Evolutionary conservation across 345 rosid genomes (phyloP).

Genomic region (Pelargonium nanum): DNA sequence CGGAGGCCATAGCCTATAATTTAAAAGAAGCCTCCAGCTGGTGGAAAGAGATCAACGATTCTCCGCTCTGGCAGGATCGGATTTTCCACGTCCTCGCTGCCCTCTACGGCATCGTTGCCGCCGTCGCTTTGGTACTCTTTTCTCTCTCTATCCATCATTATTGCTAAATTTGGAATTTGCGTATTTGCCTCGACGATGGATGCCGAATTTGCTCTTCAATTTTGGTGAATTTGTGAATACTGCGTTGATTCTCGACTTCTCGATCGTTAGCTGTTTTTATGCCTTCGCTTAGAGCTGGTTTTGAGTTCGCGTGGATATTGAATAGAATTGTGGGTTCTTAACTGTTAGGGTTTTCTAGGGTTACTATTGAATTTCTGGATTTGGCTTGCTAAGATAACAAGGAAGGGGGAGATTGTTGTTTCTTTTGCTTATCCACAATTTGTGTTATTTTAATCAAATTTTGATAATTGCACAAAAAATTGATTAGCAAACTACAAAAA

Average conservation of each 20-base stretch:
- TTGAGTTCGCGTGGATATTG: background rate
- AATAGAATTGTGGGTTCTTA: background rate
- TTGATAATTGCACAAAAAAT: background rate
- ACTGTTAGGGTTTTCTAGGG: background rate
- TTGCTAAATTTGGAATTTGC: background rate
- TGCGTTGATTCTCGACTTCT: background rate
- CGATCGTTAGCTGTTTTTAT: background rate
- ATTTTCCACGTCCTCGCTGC: slow-evolving; percentile 59
- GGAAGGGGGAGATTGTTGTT: too few species aligned
- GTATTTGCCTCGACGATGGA: background rate
- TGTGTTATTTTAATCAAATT: too few species aligned
- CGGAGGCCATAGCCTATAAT: slow-evolving; percentile 27
- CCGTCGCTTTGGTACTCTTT: slow-evolving; percentile 46
- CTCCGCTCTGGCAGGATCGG: slow-evolving; percentile 76
- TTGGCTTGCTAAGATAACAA: background rate
- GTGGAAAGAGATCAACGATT: slow-evolving; percentile 65
- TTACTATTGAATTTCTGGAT: background rate
- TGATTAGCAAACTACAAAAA: background rate
- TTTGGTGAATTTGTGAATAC: background rate
- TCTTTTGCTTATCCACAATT: background rate
- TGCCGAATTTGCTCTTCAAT: background rate
- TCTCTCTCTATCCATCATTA: background rate
- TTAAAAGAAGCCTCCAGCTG: slow-evolving; percentile 46
- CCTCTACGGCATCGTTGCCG: slow-evolving; percentile 60
- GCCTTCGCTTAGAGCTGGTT: background rate